Conservation (phyloP, 1,284 basidiomycete species). For the Sphagnurus paluster region DNA sequence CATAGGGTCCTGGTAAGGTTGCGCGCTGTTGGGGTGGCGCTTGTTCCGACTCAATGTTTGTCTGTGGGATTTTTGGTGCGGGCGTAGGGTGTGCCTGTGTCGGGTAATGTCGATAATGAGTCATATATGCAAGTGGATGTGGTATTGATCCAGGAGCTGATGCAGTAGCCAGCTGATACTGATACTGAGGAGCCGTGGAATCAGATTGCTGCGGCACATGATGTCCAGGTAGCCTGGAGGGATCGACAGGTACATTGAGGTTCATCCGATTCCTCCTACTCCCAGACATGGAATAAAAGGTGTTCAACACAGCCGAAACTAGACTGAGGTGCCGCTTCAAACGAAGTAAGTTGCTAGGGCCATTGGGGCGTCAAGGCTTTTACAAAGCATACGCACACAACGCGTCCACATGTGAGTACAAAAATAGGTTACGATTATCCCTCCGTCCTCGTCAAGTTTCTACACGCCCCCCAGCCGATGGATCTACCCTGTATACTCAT, state of each 20-base stretch:
- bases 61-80: neutral
- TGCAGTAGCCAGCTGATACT: neutral
- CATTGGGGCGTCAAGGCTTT: neutral
- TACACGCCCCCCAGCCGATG: too few species aligned
- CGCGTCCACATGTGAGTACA: constrained; percentile 20
- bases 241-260: constrained; percentile 1
- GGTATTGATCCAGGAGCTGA: neutral
- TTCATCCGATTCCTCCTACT: constrained; percentile 1
- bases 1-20: neutral
- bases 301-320: neutral
- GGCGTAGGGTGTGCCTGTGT: neutral
- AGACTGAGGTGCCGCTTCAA: neutral
- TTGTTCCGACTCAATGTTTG: neutral
- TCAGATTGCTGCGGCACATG: constrained; percentile 3
- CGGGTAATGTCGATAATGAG: too few species aligned
- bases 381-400: constrained; percentile 11
- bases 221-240: neutral
- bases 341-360: neutral
- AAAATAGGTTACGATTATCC: neutral
- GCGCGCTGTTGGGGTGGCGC: neutral
- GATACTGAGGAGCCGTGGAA: neutral
- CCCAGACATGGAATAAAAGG: constrained; percentile 3
- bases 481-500: constrained; percentile 16
- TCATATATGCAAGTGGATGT: neutral
- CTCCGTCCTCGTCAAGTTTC: too few species aligned